These are phyloP conservation scores for Candolleomyces efflorescens DNA, from an alignment of 768 basidiomycete genomes.

Conservation along the genomic window DNA sequence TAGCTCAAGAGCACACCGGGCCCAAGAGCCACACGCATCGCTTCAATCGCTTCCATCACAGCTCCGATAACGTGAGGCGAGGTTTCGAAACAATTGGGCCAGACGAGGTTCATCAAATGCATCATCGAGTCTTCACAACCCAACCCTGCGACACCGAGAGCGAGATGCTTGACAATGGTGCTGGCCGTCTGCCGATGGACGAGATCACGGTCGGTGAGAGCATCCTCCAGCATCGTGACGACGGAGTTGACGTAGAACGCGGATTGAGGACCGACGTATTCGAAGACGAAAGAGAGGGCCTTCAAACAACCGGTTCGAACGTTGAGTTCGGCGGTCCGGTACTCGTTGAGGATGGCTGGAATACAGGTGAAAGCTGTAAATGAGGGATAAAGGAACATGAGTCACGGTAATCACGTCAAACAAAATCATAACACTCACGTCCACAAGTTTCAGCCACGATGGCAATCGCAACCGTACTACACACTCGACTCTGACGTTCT, in stretches of 20 bases:
- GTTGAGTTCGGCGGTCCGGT: slow-evolving; percentile 96
- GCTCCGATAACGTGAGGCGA: slow-evolving; percentile 97
- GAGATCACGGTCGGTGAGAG: slow-evolving; percentile 95
- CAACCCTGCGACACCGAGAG: slow-evolving; percentile 93
- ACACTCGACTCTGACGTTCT: slow-evolving; percentile 98
- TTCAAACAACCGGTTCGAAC: slow-evolving; percentile 99
- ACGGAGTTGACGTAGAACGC: slow-evolving; percentile 97
- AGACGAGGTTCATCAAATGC: slow-evolving; percentile 96
- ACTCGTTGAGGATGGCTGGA: slow-evolving; percentile 97
- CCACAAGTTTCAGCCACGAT: slow-evolving; percentile 94
- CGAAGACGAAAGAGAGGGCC: slow-evolving; percentile 97
- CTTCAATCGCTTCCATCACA: slow-evolving; percentile 97
- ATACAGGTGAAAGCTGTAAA: slow-evolving; percentile 95
- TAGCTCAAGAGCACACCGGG: slow-evolving; percentile 92
- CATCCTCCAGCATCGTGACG: slow-evolving; percentile 97
- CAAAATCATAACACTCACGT: slow-evolving; percentile 34
- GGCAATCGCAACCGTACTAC: slow-evolving; percentile 96
- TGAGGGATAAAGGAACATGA: slow-evolving; percentile 10
- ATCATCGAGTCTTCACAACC: slow-evolving; percentile 98
- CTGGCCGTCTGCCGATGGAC: slow-evolving; percentile 98
- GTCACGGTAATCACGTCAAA: not conserved
- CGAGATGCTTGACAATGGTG: slow-evolving; percentile 97
- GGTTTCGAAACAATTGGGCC: slow-evolving; percentile 99
- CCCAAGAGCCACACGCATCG: slow-evolving; percentile 94
- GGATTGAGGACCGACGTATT: slow-evolving; percentile 97